Evolutionary conservation across 352 stramenopile species (phyloP), one percentile per base, ranked within the genome.

Genomic region (Paralagenidium karlingii): DNA sequence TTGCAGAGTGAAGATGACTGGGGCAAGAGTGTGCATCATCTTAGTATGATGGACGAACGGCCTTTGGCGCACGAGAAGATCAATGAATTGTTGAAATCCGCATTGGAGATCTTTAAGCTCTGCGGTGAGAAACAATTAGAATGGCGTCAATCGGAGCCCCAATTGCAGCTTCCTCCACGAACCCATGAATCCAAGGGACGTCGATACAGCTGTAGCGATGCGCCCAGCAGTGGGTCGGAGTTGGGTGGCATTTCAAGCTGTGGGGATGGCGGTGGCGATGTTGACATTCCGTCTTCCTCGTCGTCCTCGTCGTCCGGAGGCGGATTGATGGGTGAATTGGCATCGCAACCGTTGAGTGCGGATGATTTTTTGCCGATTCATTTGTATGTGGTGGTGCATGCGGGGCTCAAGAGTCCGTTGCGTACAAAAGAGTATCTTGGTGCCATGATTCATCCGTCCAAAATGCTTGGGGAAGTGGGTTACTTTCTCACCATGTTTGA

Each of bases 401-500:
- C 64, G 39, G 69, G 68, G 0, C 43, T 91, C n/a, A 79, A 78
- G 51, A 66, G 70, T 16, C 77, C 77, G 20, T 54, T 86, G 20
- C 55, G 73, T 34, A 66, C 73, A 7, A 87, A 87, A 38, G 74
- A 86, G 44, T 62, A 78, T 24, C 45, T 91, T 24, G 68, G 69
- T 10, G 67, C 74, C 21, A 87, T 91, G 71, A 87, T 86, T 42
- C 74, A 91, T 45, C 77, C 77, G 44, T 82, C 63, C 15, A 62
- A 80, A 51, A 86, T 88, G 70, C 52, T 84, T 22, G 71, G 74
- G 34, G 77, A 91, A 46, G 64, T 83, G 20, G 77, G 77, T 19
- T 91, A 91, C 48, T 85, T 86, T 47, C 68, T 91, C 42, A 91
- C 77, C 24, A 86, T 91, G 74, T 88, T 91, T 29, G 74, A 87